Percentiles rank a stretch among this genome's conserved stretches.
phyloP scores from a whole-genome alignment of 1,139 yeast species.

The Yamadazyma sp. region DNA sequence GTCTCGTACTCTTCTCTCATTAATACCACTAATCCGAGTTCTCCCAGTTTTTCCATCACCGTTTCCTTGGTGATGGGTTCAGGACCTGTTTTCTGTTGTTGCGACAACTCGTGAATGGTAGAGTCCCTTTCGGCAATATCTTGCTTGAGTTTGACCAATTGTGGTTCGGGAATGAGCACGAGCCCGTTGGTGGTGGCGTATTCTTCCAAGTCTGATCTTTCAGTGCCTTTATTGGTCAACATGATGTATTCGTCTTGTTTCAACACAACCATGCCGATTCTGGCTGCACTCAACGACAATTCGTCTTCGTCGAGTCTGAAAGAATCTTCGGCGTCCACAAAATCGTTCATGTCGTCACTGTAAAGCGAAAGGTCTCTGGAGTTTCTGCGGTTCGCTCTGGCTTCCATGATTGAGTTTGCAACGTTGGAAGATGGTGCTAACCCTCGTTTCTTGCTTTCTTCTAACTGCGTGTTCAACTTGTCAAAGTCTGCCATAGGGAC shows the following conservation, averaged over 20 bases:
- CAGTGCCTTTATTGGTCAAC: slow-evolving; percentile 13
- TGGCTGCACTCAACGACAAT: slow-evolving; percentile 27
- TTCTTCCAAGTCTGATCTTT: slow-evolving; percentile 17
- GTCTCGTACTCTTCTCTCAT: slow-evolving; percentile 31
- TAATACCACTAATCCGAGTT: slow-evolving; percentile 34
- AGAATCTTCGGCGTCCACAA: slow-evolving; percentile 38
- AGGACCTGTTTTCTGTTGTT: slow-evolving; percentile 13
- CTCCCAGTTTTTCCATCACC: slow-evolving; percentile 38
- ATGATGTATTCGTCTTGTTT: slow-evolving; percentile 21
- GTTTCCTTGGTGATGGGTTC: slow-evolving; percentile 22
- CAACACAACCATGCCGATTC: slow-evolving; percentile 40
- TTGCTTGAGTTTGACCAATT: slow-evolving; percentile 32
- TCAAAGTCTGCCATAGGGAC: slow-evolving; percentile 8
- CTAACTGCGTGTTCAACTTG: slow-evolving; percentile 5
- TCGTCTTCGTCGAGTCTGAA: slow-evolving; percentile 31
- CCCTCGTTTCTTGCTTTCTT: slow-evolving; percentile 7
- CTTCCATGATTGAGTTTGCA: slow-evolving; percentile 14
- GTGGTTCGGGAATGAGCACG: slow-evolving; percentile 24
- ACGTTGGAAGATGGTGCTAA: slow-evolving; percentile 11
- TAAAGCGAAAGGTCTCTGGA: slow-evolving; percentile 18
- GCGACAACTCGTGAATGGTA: slow-evolving; percentile 25
- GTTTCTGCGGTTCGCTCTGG: slow-evolving; percentile 14
- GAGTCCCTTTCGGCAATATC: slow-evolving; percentile 34
- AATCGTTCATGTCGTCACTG: slow-evolving; percentile 18
- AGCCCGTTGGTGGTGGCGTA: slow-evolving; percentile 18